Percentiles rank a stretch among this genome's conserved stretches.
phyloP scores from a whole-genome alignment of 352 stramenopile species.

The Phytophthora foliorum region DNA sequence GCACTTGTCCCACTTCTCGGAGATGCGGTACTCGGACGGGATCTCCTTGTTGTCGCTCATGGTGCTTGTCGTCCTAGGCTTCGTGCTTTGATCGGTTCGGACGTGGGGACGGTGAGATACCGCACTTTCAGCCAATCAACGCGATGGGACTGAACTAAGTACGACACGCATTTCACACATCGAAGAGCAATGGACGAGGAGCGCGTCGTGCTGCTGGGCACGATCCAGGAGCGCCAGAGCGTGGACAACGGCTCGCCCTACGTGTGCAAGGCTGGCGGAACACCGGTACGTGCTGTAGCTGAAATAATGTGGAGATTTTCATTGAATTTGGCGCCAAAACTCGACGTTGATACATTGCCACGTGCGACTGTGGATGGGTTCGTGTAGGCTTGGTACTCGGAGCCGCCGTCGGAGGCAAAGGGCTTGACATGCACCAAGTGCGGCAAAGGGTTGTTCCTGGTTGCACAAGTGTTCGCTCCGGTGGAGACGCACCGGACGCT shows the following conservation, averaged over 20 bases:
- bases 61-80: slow-evolving; percentile 14
- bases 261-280: slow-evolving; percentile 82
- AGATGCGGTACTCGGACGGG: slow-evolving; percentile 92
- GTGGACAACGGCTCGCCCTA: slow-evolving; percentile 76
- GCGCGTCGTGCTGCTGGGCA: slow-evolving; percentile 72
- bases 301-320: neutral
- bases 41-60: slow-evolving; percentile 73
- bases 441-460: slow-evolving; percentile 64
- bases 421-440: slow-evolving; percentile 71
- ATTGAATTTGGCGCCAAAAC: neutral
- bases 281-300: slow-evolving; percentile 51
- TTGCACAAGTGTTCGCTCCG: slow-evolving; percentile 85
- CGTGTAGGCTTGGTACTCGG: slow-evolving; percentile 63
- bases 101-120: slow-evolving; percentile 41
- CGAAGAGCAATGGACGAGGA: slow-evolving; percentile 70
- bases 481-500: slow-evolving; percentile 78
- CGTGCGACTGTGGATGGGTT: slow-evolving; percentile 5
- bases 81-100: slow-evolving; percentile 32
- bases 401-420: slow-evolving; percentile 48
- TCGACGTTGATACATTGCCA: slow-evolving; percentile 5
- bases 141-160: slow-evolving; percentile 16
- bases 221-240: slow-evolving; percentile 70
- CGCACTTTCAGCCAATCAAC: slow-evolving; percentile 31
- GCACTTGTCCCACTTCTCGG: slow-evolving; percentile 93
- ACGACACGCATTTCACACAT: too few relatives aligned